A percentile compares a stretch with the other conserved stretches of the same genome.
These are phyloP conservation scores for Colletotrichum spinosum DNA, from an alignment of 2,329 filamentous ascomycete genomes.

Conservation along the genomic window DNA sequence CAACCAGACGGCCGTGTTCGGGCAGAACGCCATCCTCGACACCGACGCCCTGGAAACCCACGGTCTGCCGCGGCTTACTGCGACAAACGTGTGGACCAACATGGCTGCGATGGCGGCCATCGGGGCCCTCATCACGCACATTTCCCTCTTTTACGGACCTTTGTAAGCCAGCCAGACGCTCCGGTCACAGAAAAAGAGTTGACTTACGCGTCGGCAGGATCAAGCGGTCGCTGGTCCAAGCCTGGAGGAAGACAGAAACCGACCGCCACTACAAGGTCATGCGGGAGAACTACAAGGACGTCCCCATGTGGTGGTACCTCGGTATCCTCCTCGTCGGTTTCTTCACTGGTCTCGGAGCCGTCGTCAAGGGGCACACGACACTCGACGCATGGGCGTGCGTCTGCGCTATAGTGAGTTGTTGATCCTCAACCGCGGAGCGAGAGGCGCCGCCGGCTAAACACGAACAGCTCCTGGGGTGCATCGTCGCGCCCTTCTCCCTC, in stretches of 20 bases:
- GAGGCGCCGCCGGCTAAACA: too few species aligned
- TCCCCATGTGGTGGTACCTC: constrained; percentile 56
- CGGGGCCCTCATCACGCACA: too few species aligned
- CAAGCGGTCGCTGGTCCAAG: constrained; percentile 37
- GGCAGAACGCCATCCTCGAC: too few species aligned
- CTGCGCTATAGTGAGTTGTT: constrained; percentile 25
- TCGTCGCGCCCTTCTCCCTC: constrained; percentile 34
- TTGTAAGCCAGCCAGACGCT: too few species aligned
- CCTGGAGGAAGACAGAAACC: constrained; percentile 41
- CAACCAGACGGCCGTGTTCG: too few species aligned
- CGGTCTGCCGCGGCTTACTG: too few species aligned
- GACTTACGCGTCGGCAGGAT: neutral
- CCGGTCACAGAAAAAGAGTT: too few species aligned
- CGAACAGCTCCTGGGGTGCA: constrained; percentile 28
- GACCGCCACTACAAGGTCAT: constrained; percentile 58
- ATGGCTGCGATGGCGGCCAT: too few species aligned
- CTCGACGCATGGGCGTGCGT: constrained; percentile 36
- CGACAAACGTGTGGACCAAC: too few species aligned
- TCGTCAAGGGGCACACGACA: constrained; percentile 44
- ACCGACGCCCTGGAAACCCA: too few species aligned
- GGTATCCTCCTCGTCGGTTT: constrained; percentile 48
- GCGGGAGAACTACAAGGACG: constrained; percentile 52
- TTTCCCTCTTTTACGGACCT: too few species aligned
- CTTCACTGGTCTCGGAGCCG: constrained; percentile 50
- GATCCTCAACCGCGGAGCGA: too few species aligned